Percentiles rank a stretch among this genome's conserved stretches.
phyloP scores from a whole-genome alignment of 2,329 filamentous ascomycete species.

The Colletotrichum coccodes region DNA sequence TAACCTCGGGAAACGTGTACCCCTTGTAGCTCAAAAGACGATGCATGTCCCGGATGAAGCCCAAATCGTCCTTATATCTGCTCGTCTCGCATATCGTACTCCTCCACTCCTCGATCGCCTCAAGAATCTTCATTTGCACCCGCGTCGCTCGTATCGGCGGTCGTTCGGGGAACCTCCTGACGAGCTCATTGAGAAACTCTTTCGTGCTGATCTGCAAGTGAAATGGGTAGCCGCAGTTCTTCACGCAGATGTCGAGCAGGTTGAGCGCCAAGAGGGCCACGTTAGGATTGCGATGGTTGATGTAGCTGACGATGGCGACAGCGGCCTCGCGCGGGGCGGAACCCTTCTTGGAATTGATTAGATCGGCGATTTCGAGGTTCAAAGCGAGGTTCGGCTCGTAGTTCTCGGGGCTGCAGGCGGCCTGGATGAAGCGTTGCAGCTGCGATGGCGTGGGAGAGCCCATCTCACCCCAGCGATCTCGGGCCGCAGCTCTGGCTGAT shows the following conservation, averaged over 20 bases:
- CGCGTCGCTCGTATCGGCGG: conserved; percentile 87
- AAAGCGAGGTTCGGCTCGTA: conserved; percentile 97
- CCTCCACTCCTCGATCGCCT: conserved; percentile 98
- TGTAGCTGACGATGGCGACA: conserved; percentile 89
- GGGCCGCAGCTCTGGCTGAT: conserved; percentile 92
- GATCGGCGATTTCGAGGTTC: conserved; percentile 94
- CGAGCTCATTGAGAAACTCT: conserved; percentile 98
- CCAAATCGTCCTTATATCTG: conserved; percentile 95
- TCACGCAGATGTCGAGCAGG: conserved; percentile 98
- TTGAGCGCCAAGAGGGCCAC: conserved; percentile 89
- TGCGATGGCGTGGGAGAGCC: conserved; percentile 83
- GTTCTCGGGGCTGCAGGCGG: conserved; percentile 96
- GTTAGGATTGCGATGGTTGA: conserved; percentile 98
- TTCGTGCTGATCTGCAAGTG: conserved; percentile 99
- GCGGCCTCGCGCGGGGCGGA: conserved; percentile 95
- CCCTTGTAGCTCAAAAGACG: conserved; percentile 95
- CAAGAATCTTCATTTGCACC: conserved; percentile 92
- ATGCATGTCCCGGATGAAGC: conserved; percentile 98
- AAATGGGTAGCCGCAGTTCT: conserved; percentile 99
- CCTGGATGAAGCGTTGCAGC: conserved; percentile 94
- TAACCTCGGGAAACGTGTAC: conserved; percentile 92
- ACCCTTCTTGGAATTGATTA: conserved; percentile 98
- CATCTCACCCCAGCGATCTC: conserved; percentile 91
- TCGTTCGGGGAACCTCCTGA: conserved; percentile 93
- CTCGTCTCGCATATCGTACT: conserved; percentile 98